These are phyloP conservation scores for Pachysandra terminalis DNA, from an alignment of 164 flowering plant species.

Conservation along the genomic window DNA sequence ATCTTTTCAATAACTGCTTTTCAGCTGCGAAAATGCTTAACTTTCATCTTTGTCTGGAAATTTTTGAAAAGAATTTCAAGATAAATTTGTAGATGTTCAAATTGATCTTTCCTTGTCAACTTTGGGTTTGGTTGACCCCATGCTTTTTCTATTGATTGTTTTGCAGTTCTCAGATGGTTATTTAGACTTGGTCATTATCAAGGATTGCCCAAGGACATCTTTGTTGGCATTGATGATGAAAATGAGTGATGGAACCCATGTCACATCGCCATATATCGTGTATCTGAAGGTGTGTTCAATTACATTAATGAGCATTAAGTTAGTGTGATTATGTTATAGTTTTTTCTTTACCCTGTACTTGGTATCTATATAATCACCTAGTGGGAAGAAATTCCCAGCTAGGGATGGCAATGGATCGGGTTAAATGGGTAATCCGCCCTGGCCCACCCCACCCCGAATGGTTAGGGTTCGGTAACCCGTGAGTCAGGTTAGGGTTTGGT, in stretches of 20 bases:
- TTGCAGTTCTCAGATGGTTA: slow-evolving; percentile 93
- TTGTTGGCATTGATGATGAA: slow-evolving; percentile 53
- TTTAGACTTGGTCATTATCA: slow-evolving; percentile 69
- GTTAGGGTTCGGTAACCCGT: too few relatives aligned
- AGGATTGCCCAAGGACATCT: slow-evolving; percentile 57
- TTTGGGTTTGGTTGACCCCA: background rate
- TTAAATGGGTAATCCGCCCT: too few relatives aligned
- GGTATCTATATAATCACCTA: background rate
- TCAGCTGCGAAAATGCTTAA: too few relatives aligned
- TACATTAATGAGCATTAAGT: background rate
- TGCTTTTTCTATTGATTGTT: slow-evolving; percentile 3
- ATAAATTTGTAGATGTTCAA: background rate
- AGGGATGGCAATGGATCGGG: too few relatives aligned
- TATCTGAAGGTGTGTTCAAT: slow-evolving; percentile 68
- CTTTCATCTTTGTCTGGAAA: background rate
- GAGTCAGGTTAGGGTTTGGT: too few relatives aligned
- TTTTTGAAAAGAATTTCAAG: too few relatives aligned
- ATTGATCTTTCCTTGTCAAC: background rate
- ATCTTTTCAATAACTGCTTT: too few relatives aligned
- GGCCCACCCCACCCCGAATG: too few relatives aligned
- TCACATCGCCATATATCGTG: slow-evolving; percentile 64
- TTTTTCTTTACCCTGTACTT: background rate
- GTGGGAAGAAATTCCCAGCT: background rate
- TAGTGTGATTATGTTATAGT: background rate
- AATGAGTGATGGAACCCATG: slow-evolving; percentile 64